phyloP scores from a whole-genome alignment of 371 early-diverging fungal genomes.

The Rhizopus sp. region DNA sequence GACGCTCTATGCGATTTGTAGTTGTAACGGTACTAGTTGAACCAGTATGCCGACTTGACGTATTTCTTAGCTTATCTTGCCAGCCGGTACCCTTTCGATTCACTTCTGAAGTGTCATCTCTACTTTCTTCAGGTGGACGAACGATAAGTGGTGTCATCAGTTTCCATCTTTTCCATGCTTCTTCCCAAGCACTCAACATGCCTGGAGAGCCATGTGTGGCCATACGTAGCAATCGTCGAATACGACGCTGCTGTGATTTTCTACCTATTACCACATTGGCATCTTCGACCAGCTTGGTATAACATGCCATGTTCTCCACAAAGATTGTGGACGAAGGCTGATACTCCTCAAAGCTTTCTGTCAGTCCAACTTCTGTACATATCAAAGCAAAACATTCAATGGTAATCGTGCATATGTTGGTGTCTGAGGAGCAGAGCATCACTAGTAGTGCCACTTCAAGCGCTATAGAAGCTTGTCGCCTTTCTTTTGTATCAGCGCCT shows the following conservation, averaged over 20 bases:
- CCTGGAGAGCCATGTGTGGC: constrained; percentile 68
- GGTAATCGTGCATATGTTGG: constrained; percentile 58
- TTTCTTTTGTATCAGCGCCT: constrained; percentile 65
- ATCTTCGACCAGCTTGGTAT: constrained; percentile 59
- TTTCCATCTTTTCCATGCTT: constrained; percentile 79
- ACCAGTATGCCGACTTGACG: constrained; percentile 6
- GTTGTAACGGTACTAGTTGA: neutral
- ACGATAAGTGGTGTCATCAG: constrained; percentile 44
- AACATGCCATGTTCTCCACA: constrained; percentile 70
- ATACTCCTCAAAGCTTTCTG: constrained; percentile 53
- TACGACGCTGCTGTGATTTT: constrained; percentile 73
- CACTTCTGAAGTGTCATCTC: constrained; percentile 13
- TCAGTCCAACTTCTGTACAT: constrained; percentile 59
- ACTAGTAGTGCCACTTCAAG: constrained; percentile 75
- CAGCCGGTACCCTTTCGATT: constrained; percentile 16
- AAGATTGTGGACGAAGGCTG: constrained; percentile 55
- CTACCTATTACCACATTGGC: constrained; percentile 59
- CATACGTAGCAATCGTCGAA: constrained; percentile 67
- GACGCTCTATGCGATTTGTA: constrained; percentile 11
- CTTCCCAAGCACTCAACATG: constrained; percentile 83
- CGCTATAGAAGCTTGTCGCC: constrained; percentile 66
- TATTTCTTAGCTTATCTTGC: constrained; percentile 27
- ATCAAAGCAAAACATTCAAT: constrained; percentile 59
- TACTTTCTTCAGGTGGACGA: constrained; percentile 31
- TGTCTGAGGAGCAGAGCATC: constrained; percentile 69